Conservation (phyloP, 805 yeast genomes). For the Allodekkera sacchari region DNA sequence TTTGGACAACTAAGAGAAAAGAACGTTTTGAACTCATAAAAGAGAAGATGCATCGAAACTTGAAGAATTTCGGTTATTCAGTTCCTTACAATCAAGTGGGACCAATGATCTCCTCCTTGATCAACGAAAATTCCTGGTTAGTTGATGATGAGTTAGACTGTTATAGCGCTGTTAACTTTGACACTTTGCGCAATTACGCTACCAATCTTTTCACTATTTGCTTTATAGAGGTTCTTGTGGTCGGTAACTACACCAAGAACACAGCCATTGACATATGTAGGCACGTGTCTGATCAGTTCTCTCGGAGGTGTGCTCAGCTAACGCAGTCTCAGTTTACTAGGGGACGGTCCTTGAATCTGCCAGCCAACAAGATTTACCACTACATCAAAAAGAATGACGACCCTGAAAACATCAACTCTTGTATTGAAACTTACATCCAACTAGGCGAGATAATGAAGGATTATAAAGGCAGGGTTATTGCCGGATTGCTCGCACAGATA, state of each 20-base stretch:
- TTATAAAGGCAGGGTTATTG: slow-evolving; percentile 34
- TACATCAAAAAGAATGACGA: slow-evolving; percentile 51
- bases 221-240: slow-evolving; percentile 62
- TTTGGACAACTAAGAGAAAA: slow-evolving; percentile 29
- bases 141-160: slow-evolving; percentile 51
- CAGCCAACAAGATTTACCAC: slow-evolving; percentile 31
- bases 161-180: slow-evolving; percentile 40
- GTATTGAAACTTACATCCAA: slow-evolving; percentile 73
- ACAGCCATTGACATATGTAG: slow-evolving; percentile 46
- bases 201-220: slow-evolving; percentile 49
- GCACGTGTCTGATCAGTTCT: slow-evolving; percentile 27
- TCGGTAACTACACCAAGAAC: slow-evolving; percentile 58
- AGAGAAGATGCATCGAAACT: slow-evolving; percentile 53
- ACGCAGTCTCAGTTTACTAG: slow-evolving; percentile 36
- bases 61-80: slow-evolving; percentile 60
- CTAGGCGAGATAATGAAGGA: slow-evolving; percentile 46
- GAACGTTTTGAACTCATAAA: slow-evolving; percentile 61
- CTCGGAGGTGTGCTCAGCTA: slow-evolving; percentile 25
- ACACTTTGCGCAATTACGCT: slow-evolving; percentile 30
- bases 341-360: slow-evolving; percentile 35
- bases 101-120: slow-evolving; percentile 47
- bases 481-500: slow-evolving; percentile 64
- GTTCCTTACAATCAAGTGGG: slow-evolving; percentile 78
- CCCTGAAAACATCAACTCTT: slow-evolving; percentile 67
- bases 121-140: slow-evolving; percentile 68